Base-by-base conservation (phyloP, 148 eudicot species). In the Rhododendron molle region DNA sequence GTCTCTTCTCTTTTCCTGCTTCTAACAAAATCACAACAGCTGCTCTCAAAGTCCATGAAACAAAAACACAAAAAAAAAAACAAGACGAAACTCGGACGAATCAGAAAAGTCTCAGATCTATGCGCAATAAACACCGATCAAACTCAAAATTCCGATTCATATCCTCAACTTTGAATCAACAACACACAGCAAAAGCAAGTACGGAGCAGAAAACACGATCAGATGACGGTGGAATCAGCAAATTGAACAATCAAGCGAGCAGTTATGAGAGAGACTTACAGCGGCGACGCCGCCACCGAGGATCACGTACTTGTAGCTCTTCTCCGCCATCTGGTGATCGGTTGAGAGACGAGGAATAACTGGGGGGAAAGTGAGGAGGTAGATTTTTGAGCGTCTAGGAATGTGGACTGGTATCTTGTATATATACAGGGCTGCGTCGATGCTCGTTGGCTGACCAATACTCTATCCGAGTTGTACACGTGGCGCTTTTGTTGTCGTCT, bases 251-350 rank as follows among this genome's bases (percentile, higher is more conserved):
- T 5, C 8, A 32, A 3, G 47, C 36, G 28, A 13, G 62, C 58
- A 52, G 58, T 3, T 7, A 5, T 2, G 65, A 81, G 65, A 76
- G 80, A 84, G 32, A 87, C 98, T 89, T 89, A 97, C 99, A 82
- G 95, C 98, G 26, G 99, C 67, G 28, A 97, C 99, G 60, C 99
- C 99, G 85, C 99, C 99, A 7, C 99, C 99, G 36, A 97, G 78
- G 87, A 97, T 92, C 87, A 97, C 89, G 89, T 96, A 95, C 87
- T 96, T 96, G 88, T 94, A 96, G 36, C 90, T 90, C 88, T 95
- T 93, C 73, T 93, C 97, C 81, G 98, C 97, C 99, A 97, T 96
- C 4, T 40, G 65, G 54, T 54, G 65, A 56, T 76, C 58, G 65
- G 20, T 69, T 52, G 7, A 50, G 32, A 34, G 30, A 72, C 12